A percentile compares a stretch with the other conserved stretches of the same genome.
phyloP scores from a whole-genome alignment of 331 rosid genomes.

The Quercus phellos region DNA sequence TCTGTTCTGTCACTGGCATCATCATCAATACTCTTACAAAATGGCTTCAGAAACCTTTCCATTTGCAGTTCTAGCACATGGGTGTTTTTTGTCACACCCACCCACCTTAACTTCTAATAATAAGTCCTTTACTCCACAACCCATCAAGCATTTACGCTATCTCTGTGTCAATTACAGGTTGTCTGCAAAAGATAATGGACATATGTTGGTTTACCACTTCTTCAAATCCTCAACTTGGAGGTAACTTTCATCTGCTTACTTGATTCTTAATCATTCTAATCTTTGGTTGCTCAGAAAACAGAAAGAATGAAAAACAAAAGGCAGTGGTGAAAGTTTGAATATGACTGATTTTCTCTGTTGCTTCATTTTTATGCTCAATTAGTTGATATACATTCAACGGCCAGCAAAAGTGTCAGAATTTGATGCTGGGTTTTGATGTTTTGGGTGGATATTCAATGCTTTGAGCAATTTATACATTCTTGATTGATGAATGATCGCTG shows the following conservation, averaged over 20 bases:
- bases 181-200: constrained; percentile 1
- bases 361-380: background rate
- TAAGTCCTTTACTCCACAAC: background rate
- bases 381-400: background rate
- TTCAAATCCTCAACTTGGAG: constrained; percentile 29
- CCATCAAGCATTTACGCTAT: constrained; percentile 15
- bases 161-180: constrained; percentile 14
- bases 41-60: constrained; percentile 23
- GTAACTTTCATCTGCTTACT: constrained; percentile 12
- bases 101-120: constrained; percentile 1
- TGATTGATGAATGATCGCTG: background rate
- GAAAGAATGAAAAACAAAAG: background rate
- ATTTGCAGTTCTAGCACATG: constrained; percentile 25
- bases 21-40: background rate
- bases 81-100: constrained; percentile 1
- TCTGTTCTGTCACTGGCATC: background rate
- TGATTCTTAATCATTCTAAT: background rate
- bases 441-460: background rate
- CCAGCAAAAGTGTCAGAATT: background rate
- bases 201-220: constrained; percentile 11
- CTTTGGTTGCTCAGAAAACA: background rate
- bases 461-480: background rate
- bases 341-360: background rate
- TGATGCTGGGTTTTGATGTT: background rate
- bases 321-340: background rate